Conservation (phyloP, 2,329 filamentous ascomycete genomes). For the Sarocladiaceae sp. region DNA sequence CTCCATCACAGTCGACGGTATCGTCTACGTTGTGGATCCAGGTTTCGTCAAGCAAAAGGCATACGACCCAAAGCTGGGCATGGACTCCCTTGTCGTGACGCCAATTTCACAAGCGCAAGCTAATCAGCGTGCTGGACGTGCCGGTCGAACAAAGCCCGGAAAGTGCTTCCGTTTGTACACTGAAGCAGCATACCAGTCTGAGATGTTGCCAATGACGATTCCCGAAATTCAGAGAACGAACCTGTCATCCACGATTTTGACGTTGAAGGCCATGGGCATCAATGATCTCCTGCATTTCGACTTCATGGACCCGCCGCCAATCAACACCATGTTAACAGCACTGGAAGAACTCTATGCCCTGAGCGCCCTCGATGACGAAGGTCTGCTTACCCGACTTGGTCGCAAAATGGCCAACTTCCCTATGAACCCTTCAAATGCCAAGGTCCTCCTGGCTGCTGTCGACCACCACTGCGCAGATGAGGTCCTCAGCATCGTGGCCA, state of each 20-base stretch:
- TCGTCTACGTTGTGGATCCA: slow-evolving; percentile 95
- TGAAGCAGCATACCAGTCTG: slow-evolving; percentile 89
- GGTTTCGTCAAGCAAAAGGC: slow-evolving; percentile 98
- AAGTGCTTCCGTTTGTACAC: slow-evolving; percentile 97
- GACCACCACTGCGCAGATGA: slow-evolving; percentile 90
- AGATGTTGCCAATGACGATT: slow-evolving; percentile 94
- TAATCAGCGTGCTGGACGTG: slow-evolving; percentile 88
- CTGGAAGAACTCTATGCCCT: slow-evolving; percentile 93
- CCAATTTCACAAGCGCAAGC: slow-evolving; percentile 97
- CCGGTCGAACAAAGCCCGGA: slow-evolving; percentile 89
- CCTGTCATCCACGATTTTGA: slow-evolving; percentile 85
- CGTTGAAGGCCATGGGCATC: slow-evolving; percentile 99
- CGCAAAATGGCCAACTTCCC: slow-evolving; percentile 98
- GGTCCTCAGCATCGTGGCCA: slow-evolving; percentile 88
- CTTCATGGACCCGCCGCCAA: slow-evolving; percentile 97
- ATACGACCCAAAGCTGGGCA: slow-evolving; percentile 94
- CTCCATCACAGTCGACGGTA: slow-evolving; percentile 94
- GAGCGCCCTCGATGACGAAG: slow-evolving; percentile 90
- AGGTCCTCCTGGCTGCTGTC: slow-evolving; percentile 82
- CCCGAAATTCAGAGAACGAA: slow-evolving; percentile 97
- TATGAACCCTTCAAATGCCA: slow-evolving; percentile 91
- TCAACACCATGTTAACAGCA: slow-evolving; percentile 95
- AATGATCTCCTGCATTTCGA: slow-evolving; percentile 97
- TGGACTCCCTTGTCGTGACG: slow-evolving; percentile 94
- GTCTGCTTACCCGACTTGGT: slow-evolving; percentile 83